A percentile compares a stretch with the other conserved stretches of the same genome.
These are phyloP conservation scores for Tetradesmus obliquus DNA, from an alignment of 139 green algal species.

Conservation along the genomic window DNA sequence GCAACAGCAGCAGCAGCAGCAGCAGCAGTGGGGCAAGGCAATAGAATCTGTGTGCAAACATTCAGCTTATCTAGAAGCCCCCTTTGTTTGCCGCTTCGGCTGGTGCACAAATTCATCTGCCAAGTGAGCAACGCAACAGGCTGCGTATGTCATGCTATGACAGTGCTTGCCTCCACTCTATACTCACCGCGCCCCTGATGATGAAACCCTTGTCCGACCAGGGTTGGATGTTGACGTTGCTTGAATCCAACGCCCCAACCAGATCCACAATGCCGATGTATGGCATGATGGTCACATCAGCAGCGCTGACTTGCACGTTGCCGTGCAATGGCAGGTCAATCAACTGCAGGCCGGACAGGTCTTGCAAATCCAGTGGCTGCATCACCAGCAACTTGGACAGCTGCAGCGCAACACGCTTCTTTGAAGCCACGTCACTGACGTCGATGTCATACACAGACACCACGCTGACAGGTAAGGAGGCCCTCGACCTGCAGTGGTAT, in stretches of 20 bases:
- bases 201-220: not conserved
- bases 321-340: conserved; percentile 26
- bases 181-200: conserved; percentile 14
- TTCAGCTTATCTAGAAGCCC: too few species aligned
- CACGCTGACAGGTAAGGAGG: not conserved
- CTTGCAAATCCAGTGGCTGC: not conserved
- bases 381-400: not conserved
- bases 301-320: not conserved
- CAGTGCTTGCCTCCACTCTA: too few species aligned
- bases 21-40: not conserved
- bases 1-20: too few species aligned
- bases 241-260: not conserved
- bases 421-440: not conserved
- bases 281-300: conserved; percentile 1
- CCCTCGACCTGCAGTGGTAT: not conserved
- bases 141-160: too few species aligned
- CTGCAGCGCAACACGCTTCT: not conserved
- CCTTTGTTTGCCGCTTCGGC: too few species aligned
- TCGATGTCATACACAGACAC: conserved; percentile 19
- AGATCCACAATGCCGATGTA: conserved; percentile 20
- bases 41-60: too few species aligned
- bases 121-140: too few species aligned
- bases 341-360: not conserved
- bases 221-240: conserved; percentile 7
- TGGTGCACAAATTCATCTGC: too few species aligned